Base-by-base conservation (phyloP, 192 early-diverging fungal genomes). In the Oehlia diaphana region DNA sequence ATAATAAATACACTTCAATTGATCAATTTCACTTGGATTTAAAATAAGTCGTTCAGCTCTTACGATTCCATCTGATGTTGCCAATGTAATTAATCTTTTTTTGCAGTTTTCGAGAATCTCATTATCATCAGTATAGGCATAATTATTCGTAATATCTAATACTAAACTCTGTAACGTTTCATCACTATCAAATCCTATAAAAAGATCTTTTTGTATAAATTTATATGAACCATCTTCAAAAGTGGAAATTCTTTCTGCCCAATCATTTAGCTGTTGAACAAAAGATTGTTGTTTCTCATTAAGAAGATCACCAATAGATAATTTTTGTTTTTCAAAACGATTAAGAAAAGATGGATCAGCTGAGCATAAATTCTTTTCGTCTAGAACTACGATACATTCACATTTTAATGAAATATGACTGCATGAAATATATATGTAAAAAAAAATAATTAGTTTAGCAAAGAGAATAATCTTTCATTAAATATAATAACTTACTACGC, bases 151-250 rank as follows among this genome's bases (percentile, higher is more conserved):
- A 23, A 35, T n/a, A 33, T 74, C 37, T 13, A 80, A 63, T 10
- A 75, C 72, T 14, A 80, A 37, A 77, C 79, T 80, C 16, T 71
- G 68, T 4, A 80, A 28, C 26, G 79, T 80, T 80, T 64, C 70
- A 49, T 80, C 58, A 14, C 6, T 10, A 53, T 80, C 74, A 50
- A 62, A 80, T 2, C 79, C 79, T 42, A 80, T 64, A 63, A 80
- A 80, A 13, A 80, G 10, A 47, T 47, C 44, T 12, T 47, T 47
- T 47, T 47, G n/a, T 14, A 35, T 21, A 39, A 79, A 79, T 19
- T 35, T 28, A 21, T 33, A n/a, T 4, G 4, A 3, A 12, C n/a
- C 7, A 26, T 6, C 37, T 39, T 14, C 71, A 74, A 70, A 42
- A 10, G 42, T 79, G 4, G 70, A 58, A 16, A 79, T 79, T 58